These are phyloP conservation scores for Eleusine indica DNA, from an alignment of 176 grass and related monocot species.

Conservation along the genomic window DNA sequence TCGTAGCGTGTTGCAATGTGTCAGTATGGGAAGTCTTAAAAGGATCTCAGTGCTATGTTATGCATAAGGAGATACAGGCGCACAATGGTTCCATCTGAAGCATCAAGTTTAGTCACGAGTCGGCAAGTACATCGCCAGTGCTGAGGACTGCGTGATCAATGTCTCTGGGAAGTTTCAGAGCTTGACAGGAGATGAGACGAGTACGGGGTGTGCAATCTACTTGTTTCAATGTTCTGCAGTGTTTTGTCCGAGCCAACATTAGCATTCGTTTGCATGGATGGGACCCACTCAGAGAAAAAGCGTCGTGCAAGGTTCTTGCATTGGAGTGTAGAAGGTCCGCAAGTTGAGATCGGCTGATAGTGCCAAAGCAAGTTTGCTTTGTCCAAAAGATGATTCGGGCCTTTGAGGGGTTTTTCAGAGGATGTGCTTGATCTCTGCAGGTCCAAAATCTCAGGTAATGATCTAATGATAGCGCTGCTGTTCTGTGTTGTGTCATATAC, in stretches of 20 bases:
- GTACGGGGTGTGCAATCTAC: conserved; percentile 62
- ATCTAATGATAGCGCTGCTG: not conserved
- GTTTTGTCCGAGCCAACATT: conserved; percentile 58
- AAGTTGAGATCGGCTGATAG: conserved; percentile 64
- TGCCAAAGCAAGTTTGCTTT: conserved; percentile 82
- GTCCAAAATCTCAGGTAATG: conserved; percentile 91
- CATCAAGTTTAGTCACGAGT: conserved; percentile 75
- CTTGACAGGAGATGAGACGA: conserved; percentile 59
- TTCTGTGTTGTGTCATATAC: not conserved
- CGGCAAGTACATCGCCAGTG: conserved; percentile 79
- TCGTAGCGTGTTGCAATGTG: conserved; percentile 69
- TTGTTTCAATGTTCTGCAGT: conserved; percentile 60
- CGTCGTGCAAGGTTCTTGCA: conserved; percentile 49
- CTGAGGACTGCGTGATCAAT: conserved; percentile 91
- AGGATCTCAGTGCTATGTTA: conserved; percentile 81
- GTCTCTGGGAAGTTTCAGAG: conserved; percentile 75
- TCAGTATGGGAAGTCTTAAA: conserved; percentile 76
- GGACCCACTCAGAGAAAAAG: conserved; percentile 71
- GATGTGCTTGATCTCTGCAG: conserved; percentile 98
- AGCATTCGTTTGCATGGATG: conserved; percentile 47
- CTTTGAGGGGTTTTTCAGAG: conserved; percentile 65
- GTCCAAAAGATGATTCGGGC: conserved; percentile 78
- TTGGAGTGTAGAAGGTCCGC: conserved; percentile 44
- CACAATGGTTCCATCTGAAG: conserved; percentile 90
- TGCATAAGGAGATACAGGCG: conserved; percentile 88